Percentiles rank a stretch among this genome's conserved stretches.
Evolutionary conservation across 345 rosid genomes (phyloP).

Genomic region (Linum trigynum): DNA sequence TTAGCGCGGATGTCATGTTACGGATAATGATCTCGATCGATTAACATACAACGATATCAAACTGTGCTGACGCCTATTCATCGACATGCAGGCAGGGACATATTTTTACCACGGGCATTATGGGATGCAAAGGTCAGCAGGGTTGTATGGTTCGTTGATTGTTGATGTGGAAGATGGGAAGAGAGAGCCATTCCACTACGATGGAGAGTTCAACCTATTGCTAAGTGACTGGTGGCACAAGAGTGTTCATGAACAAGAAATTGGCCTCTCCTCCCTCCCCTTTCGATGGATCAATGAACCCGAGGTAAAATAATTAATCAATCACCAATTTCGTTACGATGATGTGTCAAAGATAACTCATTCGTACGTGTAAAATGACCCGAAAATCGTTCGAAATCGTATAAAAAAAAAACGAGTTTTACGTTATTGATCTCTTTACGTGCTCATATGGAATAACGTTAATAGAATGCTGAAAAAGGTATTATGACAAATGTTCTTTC

Average conservation of each 20-base stretch:
- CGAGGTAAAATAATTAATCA: constrained; percentile 33
- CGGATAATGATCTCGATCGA: too few species aligned
- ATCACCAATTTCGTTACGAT: neutral
- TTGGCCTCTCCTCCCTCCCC: constrained; percentile 60
- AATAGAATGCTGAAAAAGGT: too few species aligned
- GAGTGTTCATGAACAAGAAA: constrained; percentile 46
- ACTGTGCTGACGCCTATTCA: too few species aligned
- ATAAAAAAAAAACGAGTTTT: too few species aligned
- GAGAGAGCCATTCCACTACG: constrained; percentile 57
- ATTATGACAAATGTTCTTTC: too few species aligned
- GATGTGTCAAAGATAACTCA: too few species aligned
- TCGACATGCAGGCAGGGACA: constrained; percentile 57
- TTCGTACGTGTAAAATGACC: too few species aligned
- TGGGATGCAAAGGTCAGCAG: constrained; percentile 87
- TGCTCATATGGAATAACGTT: too few species aligned
- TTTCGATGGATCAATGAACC: constrained; percentile 80
- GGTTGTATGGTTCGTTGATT: constrained; percentile 58
- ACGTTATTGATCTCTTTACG: too few species aligned
- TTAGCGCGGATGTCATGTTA: too few species aligned
- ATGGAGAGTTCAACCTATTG: constrained; percentile 48
- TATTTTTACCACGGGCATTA: constrained; percentile 78
- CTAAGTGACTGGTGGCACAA: constrained; percentile 88
- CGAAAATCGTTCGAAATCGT: too few species aligned
- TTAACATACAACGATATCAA: too few species aligned
- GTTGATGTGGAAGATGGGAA: constrained; percentile 43